Conservation (phyloP, 371 early-diverging fungal species). For the Saksenaea oblongispora region DNA sequence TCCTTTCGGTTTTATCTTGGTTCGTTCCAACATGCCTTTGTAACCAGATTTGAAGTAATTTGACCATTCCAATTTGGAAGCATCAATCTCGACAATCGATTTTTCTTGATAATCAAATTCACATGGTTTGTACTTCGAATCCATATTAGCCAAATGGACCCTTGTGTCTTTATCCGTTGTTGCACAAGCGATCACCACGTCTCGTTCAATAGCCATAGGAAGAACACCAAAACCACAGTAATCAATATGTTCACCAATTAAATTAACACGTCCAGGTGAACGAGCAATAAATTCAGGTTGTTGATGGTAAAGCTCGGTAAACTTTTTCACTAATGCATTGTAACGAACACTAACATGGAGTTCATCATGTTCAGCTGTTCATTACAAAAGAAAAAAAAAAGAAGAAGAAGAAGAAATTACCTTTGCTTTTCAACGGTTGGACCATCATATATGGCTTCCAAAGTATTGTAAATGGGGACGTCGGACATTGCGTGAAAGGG, state of each 20-base stretch:
- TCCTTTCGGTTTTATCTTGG: constrained; percentile 57
- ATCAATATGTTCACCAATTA: constrained; percentile 97
- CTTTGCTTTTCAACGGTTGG: constrained; percentile 38
- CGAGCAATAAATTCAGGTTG: constrained; percentile 83
- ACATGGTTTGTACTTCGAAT: constrained; percentile 62
- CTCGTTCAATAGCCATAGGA: constrained; percentile 95
- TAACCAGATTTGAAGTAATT: constrained; percentile 91
- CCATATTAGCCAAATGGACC: constrained; percentile 66
- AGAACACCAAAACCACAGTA: constrained; percentile 93
- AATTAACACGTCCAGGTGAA: constrained; percentile 92
- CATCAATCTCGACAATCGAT: constrained; percentile 69
- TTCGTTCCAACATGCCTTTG: constrained; percentile 73
- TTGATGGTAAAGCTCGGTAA: constrained; percentile 61
- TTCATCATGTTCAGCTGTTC: too few species aligned
- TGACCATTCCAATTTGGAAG: constrained; percentile 71
- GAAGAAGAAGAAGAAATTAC: constrained; percentile 34
- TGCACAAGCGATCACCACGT: constrained; percentile 78
- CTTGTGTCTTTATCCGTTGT: constrained; percentile 46
- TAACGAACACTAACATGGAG: constrained; percentile 62
- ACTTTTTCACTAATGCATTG: constrained; percentile 51
- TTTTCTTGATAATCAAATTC: constrained; percentile 61
- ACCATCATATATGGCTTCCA: constrained; percentile 43
- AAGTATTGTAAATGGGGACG: constrained; percentile 40
- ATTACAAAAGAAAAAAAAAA: too few species aligned
- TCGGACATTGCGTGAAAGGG: constrained; percentile 20